Percentiles rank a stretch among this genome's conserved stretches.
Evolutionary conservation across 2,329 filamentous ascomycete species (phyloP).

Genomic region (Cercospora brassicicola): DNA sequence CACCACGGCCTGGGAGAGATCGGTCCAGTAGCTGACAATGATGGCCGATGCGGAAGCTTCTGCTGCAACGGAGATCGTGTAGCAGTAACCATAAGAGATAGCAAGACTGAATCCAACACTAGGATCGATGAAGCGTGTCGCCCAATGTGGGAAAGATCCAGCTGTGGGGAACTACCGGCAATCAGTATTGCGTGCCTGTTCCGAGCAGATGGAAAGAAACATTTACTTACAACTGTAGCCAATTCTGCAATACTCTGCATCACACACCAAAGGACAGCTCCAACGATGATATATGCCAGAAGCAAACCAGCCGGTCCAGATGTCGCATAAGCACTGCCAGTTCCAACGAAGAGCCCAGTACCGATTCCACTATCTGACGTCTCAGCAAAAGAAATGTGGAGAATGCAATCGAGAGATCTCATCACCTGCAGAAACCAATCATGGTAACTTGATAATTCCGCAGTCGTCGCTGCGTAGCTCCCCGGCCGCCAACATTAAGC

Average conservation of each 20-base stretch:
- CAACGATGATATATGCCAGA: constrained; percentile 43
- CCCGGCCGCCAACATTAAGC: constrained; percentile 26
- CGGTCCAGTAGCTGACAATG: constrained; percentile 30
- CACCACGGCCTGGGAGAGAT: constrained; percentile 27
- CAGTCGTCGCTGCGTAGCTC: constrained; percentile 24
- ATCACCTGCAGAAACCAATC: constrained; percentile 25
- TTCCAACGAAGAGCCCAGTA: constrained; percentile 56
- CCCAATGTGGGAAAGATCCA: constrained; percentile 36
- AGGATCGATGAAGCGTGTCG: constrained; percentile 38
- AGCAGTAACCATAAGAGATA: constrained; percentile 38
- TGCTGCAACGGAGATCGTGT: constrained; percentile 29
- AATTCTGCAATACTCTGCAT: constrained; percentile 38
- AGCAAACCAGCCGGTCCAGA: constrained; percentile 52
- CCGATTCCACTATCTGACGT: constrained; percentile 33
- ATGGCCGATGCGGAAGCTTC: constrained; percentile 34
- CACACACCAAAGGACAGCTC: constrained; percentile 35
- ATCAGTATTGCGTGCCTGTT: neutral
- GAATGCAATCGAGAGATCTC: neutral
- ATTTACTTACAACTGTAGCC: constrained; percentile 21
- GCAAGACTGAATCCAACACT: constrained; percentile 39
- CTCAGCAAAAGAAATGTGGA: neutral
- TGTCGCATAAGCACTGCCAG: constrained; percentile 48
- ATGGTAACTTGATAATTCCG: constrained; percentile 28
- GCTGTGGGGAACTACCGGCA: constrained; percentile 26
- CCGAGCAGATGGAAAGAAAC: neutral